Conservation (phyloP, 192 early-diverging fungal species). For the Backusella liffmaniae region DNA sequence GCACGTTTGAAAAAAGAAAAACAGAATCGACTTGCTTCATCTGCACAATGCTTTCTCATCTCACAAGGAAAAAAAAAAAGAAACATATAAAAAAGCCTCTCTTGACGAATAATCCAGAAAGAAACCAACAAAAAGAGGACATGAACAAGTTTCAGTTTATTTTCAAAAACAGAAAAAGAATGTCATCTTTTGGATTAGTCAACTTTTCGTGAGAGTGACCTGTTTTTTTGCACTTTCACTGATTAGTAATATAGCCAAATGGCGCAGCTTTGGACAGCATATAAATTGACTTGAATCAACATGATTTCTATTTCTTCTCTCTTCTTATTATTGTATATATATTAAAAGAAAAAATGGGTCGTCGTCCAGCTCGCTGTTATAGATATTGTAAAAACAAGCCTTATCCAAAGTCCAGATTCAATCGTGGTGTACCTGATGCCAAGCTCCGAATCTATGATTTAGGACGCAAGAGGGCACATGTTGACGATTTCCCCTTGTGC, state of each 20-base stretch:
- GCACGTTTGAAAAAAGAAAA: neutral
- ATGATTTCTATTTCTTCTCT: neutral
- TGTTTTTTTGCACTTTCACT: neutral
- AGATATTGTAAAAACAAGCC: conserved; percentile 99
- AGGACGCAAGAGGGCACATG: conserved; percentile 95
- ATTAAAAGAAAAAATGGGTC: conserved; percentile 73
- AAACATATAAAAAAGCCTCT: too few relatives aligned
- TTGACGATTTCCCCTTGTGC: conserved; percentile 96
- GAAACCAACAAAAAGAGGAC: neutral
- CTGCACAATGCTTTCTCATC: neutral
- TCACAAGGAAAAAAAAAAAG: neutral
- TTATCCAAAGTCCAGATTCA: conserved; percentile 98
- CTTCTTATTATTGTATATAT: neutral
- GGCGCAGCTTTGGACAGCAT: neutral
- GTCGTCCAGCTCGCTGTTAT: conserved; percentile 98
- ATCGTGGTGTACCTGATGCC: conserved; percentile 98
- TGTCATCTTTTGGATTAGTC: neutral
- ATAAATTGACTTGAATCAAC: neutral
- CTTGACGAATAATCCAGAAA: neutral
- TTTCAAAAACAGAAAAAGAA: neutral
- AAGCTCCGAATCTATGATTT: conserved; percentile 98
- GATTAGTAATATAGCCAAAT: neutral
- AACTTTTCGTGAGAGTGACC: neutral
- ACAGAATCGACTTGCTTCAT: neutral
- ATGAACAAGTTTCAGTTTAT: neutral